Percentiles rank a stretch among this genome's conserved stretches.
Conservation (phyloP, 345 rosid genomes). For the Laguncularia racemosa region DNA sequence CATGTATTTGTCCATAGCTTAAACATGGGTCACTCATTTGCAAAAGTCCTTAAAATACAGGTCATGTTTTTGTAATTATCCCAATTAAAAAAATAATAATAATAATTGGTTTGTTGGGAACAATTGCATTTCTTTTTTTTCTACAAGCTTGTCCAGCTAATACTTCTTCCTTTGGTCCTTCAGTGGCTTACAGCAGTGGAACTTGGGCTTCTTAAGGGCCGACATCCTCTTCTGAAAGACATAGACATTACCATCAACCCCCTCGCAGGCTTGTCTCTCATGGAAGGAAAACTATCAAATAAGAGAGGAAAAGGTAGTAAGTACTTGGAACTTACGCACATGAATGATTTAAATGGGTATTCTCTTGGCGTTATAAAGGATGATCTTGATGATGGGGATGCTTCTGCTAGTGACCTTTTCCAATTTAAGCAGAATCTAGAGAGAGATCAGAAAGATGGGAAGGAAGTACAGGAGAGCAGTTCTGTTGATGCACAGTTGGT, state of each 20-base stretch:
- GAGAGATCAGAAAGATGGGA: slow-evolving; percentile 19
- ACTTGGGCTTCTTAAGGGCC: slow-evolving; percentile 94
- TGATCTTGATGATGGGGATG: slow-evolving; percentile 26
- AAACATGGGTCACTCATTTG: too few relatives aligned
- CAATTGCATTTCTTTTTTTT: background rate
- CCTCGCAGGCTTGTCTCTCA: slow-evolving; percentile 42
- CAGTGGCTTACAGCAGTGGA: slow-evolving; percentile 96
- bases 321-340: slow-evolving; percentile 26
- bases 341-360: slow-evolving; percentile 39
- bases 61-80: too few relatives aligned
- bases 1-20: too few relatives aligned
- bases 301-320: slow-evolving; percentile 27
- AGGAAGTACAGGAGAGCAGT: slow-evolving; percentile 24
- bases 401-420: slow-evolving; percentile 16
- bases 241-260: slow-evolving; percentile 73
- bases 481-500: slow-evolving; percentile 34
- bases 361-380: slow-evolving; percentile 20
- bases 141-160: slow-evolving; percentile 10
- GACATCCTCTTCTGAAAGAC: slow-evolving; percentile 89
- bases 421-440: slow-evolving; percentile 20
- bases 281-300: slow-evolving; percentile 35
- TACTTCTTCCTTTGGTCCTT: slow-evolving; percentile 14
- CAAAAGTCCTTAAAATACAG: too few relatives aligned
- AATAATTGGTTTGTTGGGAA: background rate
- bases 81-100: too few relatives aligned